Evolutionary conservation across 257 asterid species (phyloP), one percentile per base, ranked within the genome.

Genomic region (Verbascum thapsus): DNA sequence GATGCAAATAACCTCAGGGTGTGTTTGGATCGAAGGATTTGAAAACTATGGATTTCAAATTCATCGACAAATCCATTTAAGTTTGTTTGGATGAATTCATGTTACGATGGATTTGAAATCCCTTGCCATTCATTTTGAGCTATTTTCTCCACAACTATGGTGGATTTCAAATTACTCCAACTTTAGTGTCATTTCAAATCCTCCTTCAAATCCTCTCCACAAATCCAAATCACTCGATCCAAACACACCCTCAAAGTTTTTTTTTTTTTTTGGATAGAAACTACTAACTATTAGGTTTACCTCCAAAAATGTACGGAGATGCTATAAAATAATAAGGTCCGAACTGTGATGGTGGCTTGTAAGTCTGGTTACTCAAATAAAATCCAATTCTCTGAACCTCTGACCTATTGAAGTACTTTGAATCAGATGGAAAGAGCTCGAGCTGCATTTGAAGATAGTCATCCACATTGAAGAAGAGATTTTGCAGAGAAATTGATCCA

Each of bases 261-360:
- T n/a, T n/a, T n/a, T n/a, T n/a, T n/a, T n/a, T 56, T 43, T 8
- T 54, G 6, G 49, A 12, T 58, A 16, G n/a, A 44, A 51, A 63
- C 15, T 8, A 48, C 10, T 23, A 52, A 23, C 35, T 8, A 17
- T 30, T 18, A 5, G 18, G 19, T 40, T 65, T 76, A 87, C 95
- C 96, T 64, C 80, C 80, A 41, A 89, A 90, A 54, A 73, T 23
- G 59, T 94, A 94, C 0, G 94, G 86, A 35, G 80, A 71, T 16
- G 95, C 99, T 22, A 84, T 81, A 34, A 90, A 94, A 70, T 85
- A 88, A 75, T 94, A 94, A 0, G 99, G 99, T 16, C 99, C 99
- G 58, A 90, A 90, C 71, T 79, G 81, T n/a, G 43, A 68, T 5
- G 99, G 95, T 12, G 99, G 99, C 77, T 94, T 90, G 73, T 79